Evolutionary conservation across 192 early-diverging fungal genomes (phyloP), one percentile per base, ranked within the genome.

Genomic region (Backusella tuberculispora): DNA sequence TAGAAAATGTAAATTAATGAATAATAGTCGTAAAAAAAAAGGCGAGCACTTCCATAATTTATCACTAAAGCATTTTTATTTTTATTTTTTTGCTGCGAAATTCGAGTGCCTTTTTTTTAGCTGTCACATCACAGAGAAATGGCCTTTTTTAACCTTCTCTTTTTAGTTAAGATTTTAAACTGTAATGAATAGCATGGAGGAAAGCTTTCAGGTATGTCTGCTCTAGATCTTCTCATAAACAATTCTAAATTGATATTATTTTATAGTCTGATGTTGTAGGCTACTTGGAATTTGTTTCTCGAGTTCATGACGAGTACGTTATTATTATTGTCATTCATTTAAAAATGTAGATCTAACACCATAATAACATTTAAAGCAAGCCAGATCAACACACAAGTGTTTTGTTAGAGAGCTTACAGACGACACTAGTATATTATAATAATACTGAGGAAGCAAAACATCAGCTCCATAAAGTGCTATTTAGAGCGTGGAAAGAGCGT

Each of bases 121-220:
- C 68, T 47, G 45, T 70, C 66, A 67, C 66, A 24, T 67, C 42
- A 2, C 29, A 34, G 41, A 42, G 10, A n/a, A 10, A 1, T 10
- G 1, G 14, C n/a, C 41, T 67, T 67, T 38, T 24, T 21, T 41
- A 12, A 5, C 19, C 19, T 67, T 41, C 41, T 8, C 4, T 40
- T 40, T 7, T 21, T 4, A 24, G 10, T 26, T 5, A 24, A 12
- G 19, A 19, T 41, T 67, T 67, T 67, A 37, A 67, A 67, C 7
- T 7, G n/a, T 53, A 15, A 67, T 67, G 38, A 41, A 67, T 67
- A 17, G 19, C 38, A 67, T 67, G 66, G 40, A 67, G 66, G 41
- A 67, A n/a, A 19, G 17, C 37, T 67, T 67, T 41, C 37, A 67
- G 41, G 66, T 67, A 67, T 17, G 29, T 34, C 29, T 34, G 29